Percentiles rank a stretch among this genome's conserved stretches.
Conservation (phyloP, 305 asterid species). For the Ilex paraguariensis region DNA sequence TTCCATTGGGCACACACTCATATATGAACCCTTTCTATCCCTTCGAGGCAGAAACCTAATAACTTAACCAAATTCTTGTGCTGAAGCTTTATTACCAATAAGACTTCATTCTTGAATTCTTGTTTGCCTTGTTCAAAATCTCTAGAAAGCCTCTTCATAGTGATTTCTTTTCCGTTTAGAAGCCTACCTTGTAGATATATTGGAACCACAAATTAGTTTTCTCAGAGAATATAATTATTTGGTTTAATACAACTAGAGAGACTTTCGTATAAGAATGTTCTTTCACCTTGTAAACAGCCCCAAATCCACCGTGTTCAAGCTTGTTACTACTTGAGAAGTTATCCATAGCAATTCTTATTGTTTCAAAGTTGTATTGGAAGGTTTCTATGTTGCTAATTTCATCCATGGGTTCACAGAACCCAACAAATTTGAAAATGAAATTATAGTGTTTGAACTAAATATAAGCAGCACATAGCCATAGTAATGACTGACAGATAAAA, state of each 20-base stretch:
- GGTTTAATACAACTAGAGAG: too few relatives aligned
- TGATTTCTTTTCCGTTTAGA: conserved; percentile 17
- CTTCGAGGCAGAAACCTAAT: conserved; percentile 24
- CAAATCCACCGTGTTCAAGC: conserved; percentile 44
- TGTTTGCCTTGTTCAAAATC: conserved; percentile 14
- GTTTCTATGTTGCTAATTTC: conserved; percentile 1
- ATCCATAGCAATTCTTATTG: conserved; percentile 15
- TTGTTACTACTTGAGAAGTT: conserved; percentile 21
- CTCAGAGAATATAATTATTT: too few relatives aligned
- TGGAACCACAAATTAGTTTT: too few relatives aligned
- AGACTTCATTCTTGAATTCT: too few relatives aligned
- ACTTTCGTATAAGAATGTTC: too few relatives aligned
- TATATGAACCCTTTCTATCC: conserved; percentile 32
- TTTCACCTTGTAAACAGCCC: conserved; percentile 45
- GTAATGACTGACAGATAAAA: too few relatives aligned
- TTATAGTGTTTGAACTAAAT: too few relatives aligned
- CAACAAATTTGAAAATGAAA: too few relatives aligned
- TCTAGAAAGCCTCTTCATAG: conserved; percentile 23
- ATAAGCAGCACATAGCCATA: too few relatives aligned
- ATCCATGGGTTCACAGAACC: too few relatives aligned
- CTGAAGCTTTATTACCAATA: conserved; percentile 26
- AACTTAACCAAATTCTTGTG: conserved; percentile 28
- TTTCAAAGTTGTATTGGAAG: conserved; percentile 19
- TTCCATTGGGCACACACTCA: conserved; percentile 8
- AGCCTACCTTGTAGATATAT: background rate